phyloP scores from a whole-genome alignment of 83 land plant species.

The Thuja plicata region DNA sequence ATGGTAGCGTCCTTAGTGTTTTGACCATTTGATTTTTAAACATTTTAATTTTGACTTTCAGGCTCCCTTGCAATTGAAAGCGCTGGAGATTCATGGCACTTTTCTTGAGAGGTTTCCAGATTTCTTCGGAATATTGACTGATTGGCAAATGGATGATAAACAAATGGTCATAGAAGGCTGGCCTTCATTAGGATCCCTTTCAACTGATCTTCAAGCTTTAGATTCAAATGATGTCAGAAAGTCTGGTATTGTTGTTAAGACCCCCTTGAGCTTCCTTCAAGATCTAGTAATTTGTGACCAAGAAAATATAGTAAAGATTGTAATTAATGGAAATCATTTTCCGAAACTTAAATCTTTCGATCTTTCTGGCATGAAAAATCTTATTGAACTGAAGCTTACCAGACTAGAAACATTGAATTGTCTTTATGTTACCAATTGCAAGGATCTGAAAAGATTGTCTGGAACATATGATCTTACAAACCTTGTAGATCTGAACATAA shows the following conservation, averaged over 20 bases:
- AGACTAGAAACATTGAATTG: not conserved
- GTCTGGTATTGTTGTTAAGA: not conserved
- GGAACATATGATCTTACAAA: no score
- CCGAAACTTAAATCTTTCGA: not conserved
- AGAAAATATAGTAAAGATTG: no score
- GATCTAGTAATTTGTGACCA: not conserved
- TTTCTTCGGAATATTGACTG: no score
- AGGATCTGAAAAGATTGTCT: no score
- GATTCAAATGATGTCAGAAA: not conserved
- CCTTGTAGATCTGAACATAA: no score
- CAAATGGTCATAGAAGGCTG: not conserved
- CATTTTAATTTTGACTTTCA: not conserved
- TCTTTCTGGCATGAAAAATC: not conserved
- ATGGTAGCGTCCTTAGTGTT: no score
- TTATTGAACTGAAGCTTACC: not conserved
- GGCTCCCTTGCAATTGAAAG: not conserved
- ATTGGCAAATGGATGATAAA: not conserved
- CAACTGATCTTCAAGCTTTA: not conserved
- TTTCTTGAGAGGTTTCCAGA: not conserved
- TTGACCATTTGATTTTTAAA: no score
- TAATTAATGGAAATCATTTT: not conserved
- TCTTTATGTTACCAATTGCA: not conserved
- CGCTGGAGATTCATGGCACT: not conserved
- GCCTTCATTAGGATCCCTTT: not conserved
- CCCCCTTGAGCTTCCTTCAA: not conserved